Evolutionary conservation across 2,329 filamentous ascomycete species (phyloP), one percentile per base, ranked within the genome.

Genomic region (Penicillium thymicola): DNA sequence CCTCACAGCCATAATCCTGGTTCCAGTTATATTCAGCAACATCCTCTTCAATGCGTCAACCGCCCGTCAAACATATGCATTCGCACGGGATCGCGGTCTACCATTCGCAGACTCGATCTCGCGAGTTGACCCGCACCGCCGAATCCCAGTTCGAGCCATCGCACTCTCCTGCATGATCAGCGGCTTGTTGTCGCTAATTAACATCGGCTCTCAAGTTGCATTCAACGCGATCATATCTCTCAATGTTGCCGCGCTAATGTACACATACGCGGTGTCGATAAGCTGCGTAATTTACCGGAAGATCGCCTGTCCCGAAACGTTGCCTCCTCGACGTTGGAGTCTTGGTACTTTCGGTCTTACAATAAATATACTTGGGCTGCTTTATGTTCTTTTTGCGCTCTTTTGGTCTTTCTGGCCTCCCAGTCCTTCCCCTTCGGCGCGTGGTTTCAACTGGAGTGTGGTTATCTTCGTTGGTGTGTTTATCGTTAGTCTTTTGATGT

Each of bases 171-270:
- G 69, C 41, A 30, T 62, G 1, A 68, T 75, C 58, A 69, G 62
- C 42, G 63, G 66, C 1, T 66, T 80, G 4, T 67, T 81, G 8
- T 76, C 75, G 0, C 67, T 81, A 7, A 82, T 83, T 67, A 81
- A 81, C 65, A 78, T 83, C 42, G 80, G 79, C 23, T 81, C 78
- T 6, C 61, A 72, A 5, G 73, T 77, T 6, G 81, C 81, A 7
- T 81, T 83, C 66, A 79, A 81, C 62, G 78, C 77, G 51, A 79
- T 83, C 51, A 76, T 78, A 16, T 81, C 79, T 1, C 72, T 84
- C 0, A 75, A 75, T 13, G 72, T 79, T 34, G 76, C 75, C 4
- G 76, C 78, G 0, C 71, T 82, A 9, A 73, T 82, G 47, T 76
- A 74, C 49, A 81, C 79, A 6, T 83, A 82, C 61, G 75, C 80